phyloP scores from a whole-genome alignment of 371 early-diverging fungal genomes.

The Mortierella sp. region DNA sequence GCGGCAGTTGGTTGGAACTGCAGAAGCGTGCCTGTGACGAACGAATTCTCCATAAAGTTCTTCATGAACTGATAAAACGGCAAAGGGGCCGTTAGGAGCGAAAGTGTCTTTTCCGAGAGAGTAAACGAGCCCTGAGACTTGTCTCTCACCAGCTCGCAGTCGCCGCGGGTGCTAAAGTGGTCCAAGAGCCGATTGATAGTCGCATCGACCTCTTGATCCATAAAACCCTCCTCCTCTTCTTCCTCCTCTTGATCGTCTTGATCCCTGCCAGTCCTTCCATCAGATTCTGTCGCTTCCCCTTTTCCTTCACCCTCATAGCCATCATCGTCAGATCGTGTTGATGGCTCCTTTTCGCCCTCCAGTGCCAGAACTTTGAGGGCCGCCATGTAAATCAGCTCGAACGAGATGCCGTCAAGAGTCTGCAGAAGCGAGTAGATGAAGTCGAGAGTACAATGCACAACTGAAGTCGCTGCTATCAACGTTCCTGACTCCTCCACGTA shows the following conservation, averaged over 20 bases:
- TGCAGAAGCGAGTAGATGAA: constrained; percentile 52
- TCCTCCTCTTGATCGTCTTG: constrained; percentile 26
- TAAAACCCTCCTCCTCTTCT: constrained; percentile 63
- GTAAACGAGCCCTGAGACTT: constrained; percentile 17
- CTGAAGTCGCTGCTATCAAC: constrained; percentile 54
- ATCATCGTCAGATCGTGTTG: constrained; percentile 1
- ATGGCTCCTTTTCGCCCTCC: constrained; percentile 43
- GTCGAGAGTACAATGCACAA: constrained; percentile 52
- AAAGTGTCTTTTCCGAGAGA: constrained; percentile 39
- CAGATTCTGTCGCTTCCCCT: too few relatives aligned
- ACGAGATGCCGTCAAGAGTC: constrained; percentile 57
- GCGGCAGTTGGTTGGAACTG: constrained; percentile 58
- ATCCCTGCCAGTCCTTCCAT: background rate
- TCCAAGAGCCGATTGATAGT: constrained; percentile 58
- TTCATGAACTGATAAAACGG: constrained; percentile 72
- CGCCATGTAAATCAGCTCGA: constrained; percentile 65
- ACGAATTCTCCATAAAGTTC: constrained; percentile 57
- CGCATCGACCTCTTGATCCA: constrained; percentile 57
- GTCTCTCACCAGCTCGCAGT: constrained; percentile 31
- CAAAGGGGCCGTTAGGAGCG: constrained; percentile 35
- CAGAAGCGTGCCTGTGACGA: constrained; percentile 43
- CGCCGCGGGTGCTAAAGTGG: constrained; percentile 49
- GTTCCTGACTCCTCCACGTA: constrained; percentile 55
- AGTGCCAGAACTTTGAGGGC: constrained; percentile 57
- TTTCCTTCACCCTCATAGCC: constrained; percentile 9